Percentiles rank a stretch among this genome's conserved stretches.
These are phyloP conservation scores for Neofusicoccum cordaticola DNA, from an alignment of 2,329 filamentous ascomycete species.

Conservation along the genomic window DNA sequence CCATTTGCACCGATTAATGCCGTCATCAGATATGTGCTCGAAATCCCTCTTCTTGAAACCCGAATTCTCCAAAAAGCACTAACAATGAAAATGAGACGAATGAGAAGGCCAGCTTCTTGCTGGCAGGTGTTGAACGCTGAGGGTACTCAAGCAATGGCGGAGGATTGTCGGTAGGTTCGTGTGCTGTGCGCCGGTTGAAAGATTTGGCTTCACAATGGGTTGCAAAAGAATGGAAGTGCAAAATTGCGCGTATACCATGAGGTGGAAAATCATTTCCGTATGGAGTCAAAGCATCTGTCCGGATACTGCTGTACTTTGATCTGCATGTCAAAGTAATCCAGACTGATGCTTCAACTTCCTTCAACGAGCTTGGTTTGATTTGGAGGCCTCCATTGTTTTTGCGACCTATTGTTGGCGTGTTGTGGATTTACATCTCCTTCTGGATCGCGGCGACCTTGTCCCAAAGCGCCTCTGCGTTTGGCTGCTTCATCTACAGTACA, in stretches of 20 bases:
- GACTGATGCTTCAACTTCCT: too few relatives aligned
- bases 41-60: background rate
- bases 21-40: conserved; percentile 1
- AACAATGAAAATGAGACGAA: background rate
- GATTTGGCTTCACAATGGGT: background rate
- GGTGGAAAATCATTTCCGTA: background rate
- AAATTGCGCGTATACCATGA: background rate
- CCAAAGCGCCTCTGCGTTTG: conserved; percentile 48
- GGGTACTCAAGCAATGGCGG: background rate
- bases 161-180: too few relatives aligned
- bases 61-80: background rate
- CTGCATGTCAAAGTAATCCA: too few relatives aligned
- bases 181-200: background rate
- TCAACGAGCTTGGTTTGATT: too few relatives aligned
- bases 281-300: too few relatives aligned
- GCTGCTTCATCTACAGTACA: conserved; percentile 39
- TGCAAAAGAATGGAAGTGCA: too few relatives aligned
- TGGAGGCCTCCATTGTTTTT: background rate
- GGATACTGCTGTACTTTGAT: too few relatives aligned
- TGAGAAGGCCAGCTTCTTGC: background rate
- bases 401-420: background rate
- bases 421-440: conserved; percentile 31
- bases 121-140: background rate
- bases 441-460: conserved; percentile 42
- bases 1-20: conserved; percentile 2